phyloP scores from a whole-genome alignment of 2,329 filamentous ascomycete species.

The Hypoxylon sp. region DNA sequence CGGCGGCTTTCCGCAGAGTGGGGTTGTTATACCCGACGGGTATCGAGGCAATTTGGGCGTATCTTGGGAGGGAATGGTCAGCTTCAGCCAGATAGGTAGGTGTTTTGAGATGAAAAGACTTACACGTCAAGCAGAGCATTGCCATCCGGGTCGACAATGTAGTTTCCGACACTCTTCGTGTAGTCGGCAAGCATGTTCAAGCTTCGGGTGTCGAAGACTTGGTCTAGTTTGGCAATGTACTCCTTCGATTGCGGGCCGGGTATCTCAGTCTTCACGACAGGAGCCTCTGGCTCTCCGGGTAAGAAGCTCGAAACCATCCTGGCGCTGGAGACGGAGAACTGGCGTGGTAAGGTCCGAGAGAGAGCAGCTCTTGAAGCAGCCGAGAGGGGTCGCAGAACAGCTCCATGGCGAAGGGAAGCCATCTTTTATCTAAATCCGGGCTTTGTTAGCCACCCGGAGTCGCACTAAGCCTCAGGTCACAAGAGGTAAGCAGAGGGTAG shows the following conservation, averaged over 20 bases:
- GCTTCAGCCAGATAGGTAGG: slow-evolving; percentile 16
- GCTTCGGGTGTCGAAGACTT: slow-evolving; percentile 88
- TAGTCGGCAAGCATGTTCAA: slow-evolving; percentile 88
- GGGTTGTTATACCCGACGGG: slow-evolving; percentile 95
- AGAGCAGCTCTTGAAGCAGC: slow-evolving; percentile 38
- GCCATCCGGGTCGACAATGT: slow-evolving; percentile 80
- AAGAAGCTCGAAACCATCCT: slow-evolving; percentile 53
- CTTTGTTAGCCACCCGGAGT: slow-evolving; percentile 7
- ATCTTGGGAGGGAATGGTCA: slow-evolving; percentile 62
- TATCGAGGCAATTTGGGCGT: slow-evolving; percentile 94
- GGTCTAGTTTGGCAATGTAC: slow-evolving; percentile 77
- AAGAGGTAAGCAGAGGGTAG: slow-evolving; percentile 17
- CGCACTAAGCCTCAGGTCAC: slow-evolving; percentile 25
- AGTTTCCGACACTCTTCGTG: slow-evolving; percentile 82
- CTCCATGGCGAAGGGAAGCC: slow-evolving; percentile 51
- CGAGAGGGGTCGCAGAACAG: slow-evolving; percentile 48
- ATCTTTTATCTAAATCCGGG: slow-evolving; percentile 43
- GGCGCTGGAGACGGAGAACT: slow-evolving; percentile 37
- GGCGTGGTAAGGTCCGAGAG: slow-evolving; percentile 38
- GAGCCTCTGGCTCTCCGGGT: slow-evolving; percentile 65
- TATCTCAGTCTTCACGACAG: slow-evolving; percentile 72
- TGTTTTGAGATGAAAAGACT: slow-evolving; percentile 49
- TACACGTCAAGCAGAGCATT: slow-evolving; percentile 81
- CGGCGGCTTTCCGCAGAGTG: slow-evolving; percentile 76
- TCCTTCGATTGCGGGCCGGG: slow-evolving; percentile 83